These are phyloP conservation scores for Diutina mesorugosa DNA, from an alignment of 1,139 yeast species.

Conservation along the genomic window DNA sequence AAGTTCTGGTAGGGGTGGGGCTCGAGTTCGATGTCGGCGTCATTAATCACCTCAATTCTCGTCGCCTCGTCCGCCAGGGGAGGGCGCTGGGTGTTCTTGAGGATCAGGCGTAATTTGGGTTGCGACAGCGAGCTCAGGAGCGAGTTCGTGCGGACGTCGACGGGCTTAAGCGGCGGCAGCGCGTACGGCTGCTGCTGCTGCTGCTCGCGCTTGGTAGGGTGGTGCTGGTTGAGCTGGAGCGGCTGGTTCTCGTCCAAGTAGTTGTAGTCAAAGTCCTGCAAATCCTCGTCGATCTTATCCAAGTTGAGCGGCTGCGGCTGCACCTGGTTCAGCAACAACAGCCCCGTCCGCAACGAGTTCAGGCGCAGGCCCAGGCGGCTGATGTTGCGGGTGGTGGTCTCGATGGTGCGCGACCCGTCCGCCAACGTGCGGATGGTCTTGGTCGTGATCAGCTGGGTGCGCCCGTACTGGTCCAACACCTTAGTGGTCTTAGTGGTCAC, in stretches of 20 bases:
- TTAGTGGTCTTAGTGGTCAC: conserved; percentile 32
- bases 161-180: conserved; percentile 1
- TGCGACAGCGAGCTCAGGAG: background rate
- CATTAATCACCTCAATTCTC: background rate
- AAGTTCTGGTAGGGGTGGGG: background rate
- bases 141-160: background rate
- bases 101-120: background rate
- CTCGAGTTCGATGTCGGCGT: background rate
- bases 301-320: conserved; percentile 12
- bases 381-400: conserved; percentile 31
- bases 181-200: background rate
- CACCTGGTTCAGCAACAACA: conserved; percentile 11
- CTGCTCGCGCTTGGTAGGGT: background rate
- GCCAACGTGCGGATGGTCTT: conserved; percentile 28
- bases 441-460: conserved; percentile 30
- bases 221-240: background rate
- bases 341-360: conserved; percentile 10
- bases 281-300: conserved; percentile 31
- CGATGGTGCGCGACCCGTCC: conserved; percentile 33
- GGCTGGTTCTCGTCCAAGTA: conserved; percentile 10
- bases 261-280: conserved; percentile 31
- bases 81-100: conserved; percentile 1
- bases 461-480: conserved; percentile 29
- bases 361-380: conserved; percentile 23
- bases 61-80: background rate